Evolutionary conservation across 805 yeast species (phyloP).

Genomic region (Hagleromyces aurorensis): DNA sequence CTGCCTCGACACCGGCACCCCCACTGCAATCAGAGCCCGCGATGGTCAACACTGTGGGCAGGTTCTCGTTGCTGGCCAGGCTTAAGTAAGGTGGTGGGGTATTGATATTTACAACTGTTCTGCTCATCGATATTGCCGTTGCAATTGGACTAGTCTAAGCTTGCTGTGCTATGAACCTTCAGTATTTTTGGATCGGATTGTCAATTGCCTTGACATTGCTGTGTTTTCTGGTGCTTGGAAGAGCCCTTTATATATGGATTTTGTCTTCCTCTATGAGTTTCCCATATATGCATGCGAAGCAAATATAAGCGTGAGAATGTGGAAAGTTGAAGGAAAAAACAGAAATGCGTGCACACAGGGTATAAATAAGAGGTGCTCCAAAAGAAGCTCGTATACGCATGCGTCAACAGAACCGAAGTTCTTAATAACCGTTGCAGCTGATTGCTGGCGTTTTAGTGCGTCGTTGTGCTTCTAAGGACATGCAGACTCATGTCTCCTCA

Average conservation of each 20-base stretch:
- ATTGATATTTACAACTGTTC: constrained; percentile 16
- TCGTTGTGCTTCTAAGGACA: no score
- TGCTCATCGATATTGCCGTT: constrained; percentile 7
- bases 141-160: not conserved
- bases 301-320: not conserved
- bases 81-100: constrained; percentile 29
- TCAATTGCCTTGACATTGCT: not conserved
- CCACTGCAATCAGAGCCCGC: constrained; percentile 85
- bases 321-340: no score
- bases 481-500: no score
- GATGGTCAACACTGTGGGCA: constrained; percentile 38
- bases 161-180: constrained; percentile 1
- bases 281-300: constrained; percentile 1
- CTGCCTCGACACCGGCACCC: constrained; percentile 91
- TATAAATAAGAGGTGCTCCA: no score
- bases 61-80: constrained; percentile 18
- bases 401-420: no score
- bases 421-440: no score
- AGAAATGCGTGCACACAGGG: no score
- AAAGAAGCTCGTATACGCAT: no score
- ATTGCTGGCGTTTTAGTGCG: no score
- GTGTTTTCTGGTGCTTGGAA: not conserved
- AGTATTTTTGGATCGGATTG: not conserved
- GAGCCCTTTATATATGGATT: constrained; percentile 1
- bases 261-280: not conserved